Evolutionary conservation across 805 yeast genomes (phyloP), one percentile per base, ranked within the genome.

Genomic region (Wickerhamiella dianesei): DNA sequence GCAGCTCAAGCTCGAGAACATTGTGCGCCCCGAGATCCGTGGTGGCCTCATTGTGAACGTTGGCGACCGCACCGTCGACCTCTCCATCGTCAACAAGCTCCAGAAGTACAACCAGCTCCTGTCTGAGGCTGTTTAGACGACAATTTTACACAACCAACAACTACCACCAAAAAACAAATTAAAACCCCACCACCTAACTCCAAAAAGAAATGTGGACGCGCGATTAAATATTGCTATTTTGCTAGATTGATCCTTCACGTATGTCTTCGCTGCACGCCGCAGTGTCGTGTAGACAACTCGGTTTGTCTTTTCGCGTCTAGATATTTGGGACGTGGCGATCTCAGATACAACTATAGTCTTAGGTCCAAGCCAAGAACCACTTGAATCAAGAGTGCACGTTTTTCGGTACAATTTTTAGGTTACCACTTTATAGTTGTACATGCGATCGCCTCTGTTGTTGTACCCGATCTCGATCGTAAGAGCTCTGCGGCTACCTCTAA

Each of bases 31-130:
- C 54, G 92, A 82, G 55, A 84, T 92, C 64, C 74, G 84, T 66
- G 98, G 98, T 64, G 98, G 98, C 61, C 77, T 92, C 66, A 72
- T 92, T 58, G 95, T 92, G 51, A 95, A 88, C 70, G 85, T 92
- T 60, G 96, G 89, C 63, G 98, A 89, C 73, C 85, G 82, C 69
- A 88, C 97, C 53, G 95, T 87, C 60, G 98, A 92, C 71, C 75
- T 89, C 66, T 81, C 94, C 50, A 77, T 92, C 57, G 74, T 88
- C 50, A 68, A 83, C 63, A 87, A 82, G 75, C 78, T 92, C 64
- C 73, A 83, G 66, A 86, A 77, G 72, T 80, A 88, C 69, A 92
- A 92, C 82, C 78, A 82, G 68, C 78, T 82, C 58, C 78, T 92
- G 66, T 72, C 75, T 59, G 96, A 89, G 74, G 73, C 95, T 54